Conservation (phyloP, 768 basidiomycete genomes). For the Tubosaeta sp. region DNA sequence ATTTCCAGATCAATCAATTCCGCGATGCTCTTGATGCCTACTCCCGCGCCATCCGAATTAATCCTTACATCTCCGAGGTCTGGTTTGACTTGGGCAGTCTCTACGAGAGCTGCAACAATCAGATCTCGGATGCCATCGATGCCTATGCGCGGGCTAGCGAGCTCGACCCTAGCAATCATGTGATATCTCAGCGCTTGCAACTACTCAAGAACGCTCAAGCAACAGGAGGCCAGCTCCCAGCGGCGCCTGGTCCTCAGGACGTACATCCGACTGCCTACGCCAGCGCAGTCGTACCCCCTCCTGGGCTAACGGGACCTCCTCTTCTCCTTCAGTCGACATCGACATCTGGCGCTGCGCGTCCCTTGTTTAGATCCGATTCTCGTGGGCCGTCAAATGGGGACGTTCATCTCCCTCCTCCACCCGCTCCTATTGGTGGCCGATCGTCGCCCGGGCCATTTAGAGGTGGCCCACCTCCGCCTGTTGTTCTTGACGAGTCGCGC, state of each 20-base stretch:
- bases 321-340: conserved; percentile 51
- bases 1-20: conserved; percentile 99
- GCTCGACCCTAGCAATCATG: conserved; percentile 80
- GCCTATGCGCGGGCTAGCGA: conserved; percentile 95
- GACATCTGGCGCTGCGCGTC: conserved; percentile 27
- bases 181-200: conserved; percentile 77
- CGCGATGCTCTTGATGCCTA: conserved; percentile 98
- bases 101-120: conserved; percentile 98
- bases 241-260: conserved; percentile 90
- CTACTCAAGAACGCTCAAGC: conserved; percentile 76
- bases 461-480: conserved; percentile 79
- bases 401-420: conserved; percentile 56
- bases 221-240: conserved; percentile 70
- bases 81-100: conserved; percentile 91
- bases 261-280: conserved; percentile 96
- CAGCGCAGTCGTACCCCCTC: conserved; percentile 67
- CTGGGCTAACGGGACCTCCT: conserved; percentile 63
- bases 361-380: conserved; percentile 64
- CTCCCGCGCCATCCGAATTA: conserved; percentile 97
- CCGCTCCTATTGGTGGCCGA: conserved; percentile 43
- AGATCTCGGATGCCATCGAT: conserved; percentile 97
- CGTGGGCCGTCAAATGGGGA: conserved; percentile 46
- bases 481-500: conserved; percentile 72
- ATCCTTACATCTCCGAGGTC: conserved; percentile 88
- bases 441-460: conserved; percentile 72